These are phyloP conservation scores for Suillus bovinus DNA, from an alignment of 768 basidiomycete genomes.

Conservation along the genomic window DNA sequence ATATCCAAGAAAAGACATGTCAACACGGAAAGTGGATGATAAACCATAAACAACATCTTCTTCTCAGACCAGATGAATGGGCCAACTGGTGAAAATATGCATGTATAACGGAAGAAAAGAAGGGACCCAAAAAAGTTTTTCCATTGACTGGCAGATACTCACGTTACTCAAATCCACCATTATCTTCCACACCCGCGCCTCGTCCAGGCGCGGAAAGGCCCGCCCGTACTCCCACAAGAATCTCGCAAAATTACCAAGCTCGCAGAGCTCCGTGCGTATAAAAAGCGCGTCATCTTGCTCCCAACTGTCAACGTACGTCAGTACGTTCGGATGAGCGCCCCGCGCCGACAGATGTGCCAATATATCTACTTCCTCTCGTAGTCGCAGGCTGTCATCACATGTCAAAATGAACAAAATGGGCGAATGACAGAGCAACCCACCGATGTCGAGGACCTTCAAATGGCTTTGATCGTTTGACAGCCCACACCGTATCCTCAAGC, in stretches of 20 bases:
- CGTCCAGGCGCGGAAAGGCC: slow-evolving; percentile 80
- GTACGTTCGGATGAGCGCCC: slow-evolving; percentile 72
- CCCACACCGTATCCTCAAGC: slow-evolving; percentile 57
- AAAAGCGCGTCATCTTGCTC: slow-evolving; percentile 86
- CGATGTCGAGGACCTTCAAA: slow-evolving; percentile 92
- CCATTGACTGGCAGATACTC: slow-evolving; percentile 34
- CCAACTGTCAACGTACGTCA: slow-evolving; percentile 93
- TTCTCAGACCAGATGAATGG: background rate
- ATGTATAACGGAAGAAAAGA: slow-evolving; percentile 6
- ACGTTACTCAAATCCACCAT: slow-evolving; percentile 87
- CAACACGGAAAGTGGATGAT: background rate
- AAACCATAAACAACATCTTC: background rate
- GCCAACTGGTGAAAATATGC: background rate
- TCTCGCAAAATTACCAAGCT: slow-evolving; percentile 85
- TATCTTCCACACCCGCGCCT: slow-evolving; percentile 95
- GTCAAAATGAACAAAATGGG: slow-evolving; percentile 14
- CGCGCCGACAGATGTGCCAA: slow-evolving; percentile 69
- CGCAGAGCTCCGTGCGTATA: slow-evolving; percentile 95
- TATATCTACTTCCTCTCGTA: slow-evolving; percentile 94
- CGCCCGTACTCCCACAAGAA: slow-evolving; percentile 94
- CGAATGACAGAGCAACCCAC: slow-evolving; percentile 43
- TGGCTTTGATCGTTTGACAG: slow-evolving; percentile 92
- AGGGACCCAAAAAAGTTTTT: slow-evolving; percentile 9
- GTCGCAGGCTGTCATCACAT: slow-evolving; percentile 56
- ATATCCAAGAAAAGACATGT: slow-evolving; percentile 27